Percentiles rank a stretch among this genome's conserved stretches.
Evolutionary conservation across 2,329 filamentous ascomycete genomes (phyloP).

Genomic region (Phialocephala sp.): DNA sequence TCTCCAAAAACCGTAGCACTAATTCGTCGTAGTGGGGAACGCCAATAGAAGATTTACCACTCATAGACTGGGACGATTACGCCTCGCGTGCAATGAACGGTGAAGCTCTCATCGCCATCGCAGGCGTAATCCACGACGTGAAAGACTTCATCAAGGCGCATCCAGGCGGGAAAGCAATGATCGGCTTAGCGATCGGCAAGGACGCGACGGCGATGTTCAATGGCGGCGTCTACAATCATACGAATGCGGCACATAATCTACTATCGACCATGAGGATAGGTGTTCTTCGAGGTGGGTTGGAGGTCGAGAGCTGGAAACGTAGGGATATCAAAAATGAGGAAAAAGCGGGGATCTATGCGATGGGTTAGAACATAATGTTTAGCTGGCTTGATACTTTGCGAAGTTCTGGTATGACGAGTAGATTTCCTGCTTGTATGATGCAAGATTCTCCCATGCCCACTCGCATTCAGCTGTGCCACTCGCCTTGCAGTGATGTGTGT

Average conservation of each 20-base stretch:
- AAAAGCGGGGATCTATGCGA: not conserved
- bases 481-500: too few relatives aligned
- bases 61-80: conserved; percentile 85
- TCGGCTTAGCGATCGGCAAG: conserved; percentile 79
- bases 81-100: conserved; percentile 76
- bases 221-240: conserved; percentile 50
- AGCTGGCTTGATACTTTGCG: too few relatives aligned
- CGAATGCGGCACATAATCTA: conserved; percentile 43
- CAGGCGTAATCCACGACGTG: conserved; percentile 84
- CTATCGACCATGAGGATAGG: conserved; percentile 37
- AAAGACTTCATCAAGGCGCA: conserved; percentile 83
- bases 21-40: conserved; percentile 64
- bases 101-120: conserved; percentile 74
- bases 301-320: conserved; percentile 30
- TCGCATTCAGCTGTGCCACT: too few relatives aligned
- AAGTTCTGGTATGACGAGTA: too few relatives aligned
- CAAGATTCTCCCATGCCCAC: too few relatives aligned
- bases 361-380: too few relatives aligned
- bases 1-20: not conserved
- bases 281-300: conserved; percentile 32
- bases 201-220: conserved; percentile 90
- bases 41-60: conserved; percentile 80
- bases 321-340: conserved; percentile 17
- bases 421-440: too few relatives aligned
- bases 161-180: conserved; percentile 84